Percentiles rank a stretch among this genome's conserved stretches.
Evolutionary conservation across 2,329 filamentous ascomycete species (phyloP).

Genomic region (Ophiostoma perfectum): DNA sequence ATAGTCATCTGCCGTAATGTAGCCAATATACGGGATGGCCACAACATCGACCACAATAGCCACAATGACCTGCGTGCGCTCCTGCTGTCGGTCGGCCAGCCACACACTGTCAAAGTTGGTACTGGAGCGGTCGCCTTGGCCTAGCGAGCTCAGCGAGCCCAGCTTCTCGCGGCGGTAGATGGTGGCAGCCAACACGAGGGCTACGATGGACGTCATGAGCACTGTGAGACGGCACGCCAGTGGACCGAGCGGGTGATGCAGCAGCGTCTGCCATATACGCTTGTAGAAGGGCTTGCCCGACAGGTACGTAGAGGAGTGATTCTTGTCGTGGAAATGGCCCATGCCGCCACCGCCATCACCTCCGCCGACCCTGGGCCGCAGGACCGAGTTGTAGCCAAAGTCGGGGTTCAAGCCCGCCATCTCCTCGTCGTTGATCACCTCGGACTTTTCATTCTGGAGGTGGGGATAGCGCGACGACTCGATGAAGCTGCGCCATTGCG

Average conservation of each 20-base stretch:
- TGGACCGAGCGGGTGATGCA: constrained; percentile 80
- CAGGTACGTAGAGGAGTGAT: constrained; percentile 16
- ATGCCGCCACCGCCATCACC: constrained; percentile 41
- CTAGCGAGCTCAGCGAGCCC: neutral
- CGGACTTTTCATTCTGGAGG: constrained; percentile 42
- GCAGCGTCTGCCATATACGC: constrained; percentile 60
- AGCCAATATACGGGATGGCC: constrained; percentile 82
- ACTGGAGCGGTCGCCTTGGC: constrained; percentile 26
- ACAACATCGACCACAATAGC: constrained; percentile 85
- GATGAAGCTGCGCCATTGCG: constrained; percentile 51
- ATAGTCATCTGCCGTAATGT: constrained; percentile 96
- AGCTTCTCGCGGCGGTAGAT: constrained; percentile 59
- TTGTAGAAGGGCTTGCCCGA: constrained; percentile 38
- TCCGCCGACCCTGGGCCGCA: constrained; percentile 22
- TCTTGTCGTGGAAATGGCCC: constrained; percentile 15
- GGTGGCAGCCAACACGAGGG: constrained; percentile 69
- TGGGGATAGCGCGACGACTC: constrained; percentile 50
- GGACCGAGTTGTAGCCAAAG: constrained; percentile 39
- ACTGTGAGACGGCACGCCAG: constrained; percentile 76
- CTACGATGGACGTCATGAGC: constrained; percentile 74
- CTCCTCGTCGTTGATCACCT: constrained; percentile 43
- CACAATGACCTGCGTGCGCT: constrained; percentile 75
- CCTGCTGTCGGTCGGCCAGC: constrained; percentile 31
- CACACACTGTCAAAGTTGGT: constrained; percentile 28
- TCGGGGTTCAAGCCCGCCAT: constrained; percentile 42